Conservation (phyloP, 2,329 filamentous ascomycete genomes). For the Trichoderma aggressivum region DNA sequence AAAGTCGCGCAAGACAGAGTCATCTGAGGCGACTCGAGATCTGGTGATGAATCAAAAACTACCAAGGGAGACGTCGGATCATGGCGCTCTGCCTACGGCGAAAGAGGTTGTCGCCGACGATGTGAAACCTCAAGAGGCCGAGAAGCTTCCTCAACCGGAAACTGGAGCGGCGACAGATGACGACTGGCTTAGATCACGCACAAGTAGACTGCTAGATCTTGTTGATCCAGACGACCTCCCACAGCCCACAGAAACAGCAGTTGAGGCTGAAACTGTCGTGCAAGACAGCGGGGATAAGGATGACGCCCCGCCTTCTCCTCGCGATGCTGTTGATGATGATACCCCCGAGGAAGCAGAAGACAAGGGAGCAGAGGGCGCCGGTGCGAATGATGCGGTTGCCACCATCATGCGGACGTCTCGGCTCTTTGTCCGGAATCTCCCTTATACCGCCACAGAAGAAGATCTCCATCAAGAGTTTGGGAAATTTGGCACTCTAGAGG, state of each 20-base stretch:
- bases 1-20: slow-evolving; percentile 41
- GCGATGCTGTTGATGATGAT: slow-evolving; percentile 25
- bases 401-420: slow-evolving; percentile 70
- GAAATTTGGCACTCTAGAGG: slow-evolving; percentile 72
- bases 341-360: slow-evolving; percentile 25
- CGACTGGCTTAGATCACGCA: slow-evolving; percentile 89
- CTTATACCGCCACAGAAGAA: slow-evolving; percentile 74
- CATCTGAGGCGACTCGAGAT: slow-evolving; percentile 23
- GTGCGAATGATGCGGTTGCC: slow-evolving; percentile 41
- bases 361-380: slow-evolving; percentile 31
- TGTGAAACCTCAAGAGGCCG: slow-evolving; percentile 24
- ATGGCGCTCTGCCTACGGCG: slow-evolving; percentile 5
- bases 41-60: background rate
- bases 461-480: slow-evolving; percentile 72
- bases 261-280: slow-evolving; percentile 13
- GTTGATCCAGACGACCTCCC: slow-evolving; percentile 66
- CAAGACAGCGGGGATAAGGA: slow-evolving; percentile 24
- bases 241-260: slow-evolving; percentile 20
- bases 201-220: slow-evolving; percentile 80
- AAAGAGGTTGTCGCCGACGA: slow-evolving; percentile 19
- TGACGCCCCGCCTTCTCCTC: slow-evolving; percentile 27
- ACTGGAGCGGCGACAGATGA: slow-evolving; percentile 64
- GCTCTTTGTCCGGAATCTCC: slow-evolving; percentile 84
- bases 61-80: slow-evolving; percentile 19
- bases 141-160: slow-evolving; percentile 27